Evolutionary conservation across 768 basidiomycete species (phyloP), one percentile per base, ranked within the genome.

Genomic region (Trichaptum fuscoviolaceum): DNA sequence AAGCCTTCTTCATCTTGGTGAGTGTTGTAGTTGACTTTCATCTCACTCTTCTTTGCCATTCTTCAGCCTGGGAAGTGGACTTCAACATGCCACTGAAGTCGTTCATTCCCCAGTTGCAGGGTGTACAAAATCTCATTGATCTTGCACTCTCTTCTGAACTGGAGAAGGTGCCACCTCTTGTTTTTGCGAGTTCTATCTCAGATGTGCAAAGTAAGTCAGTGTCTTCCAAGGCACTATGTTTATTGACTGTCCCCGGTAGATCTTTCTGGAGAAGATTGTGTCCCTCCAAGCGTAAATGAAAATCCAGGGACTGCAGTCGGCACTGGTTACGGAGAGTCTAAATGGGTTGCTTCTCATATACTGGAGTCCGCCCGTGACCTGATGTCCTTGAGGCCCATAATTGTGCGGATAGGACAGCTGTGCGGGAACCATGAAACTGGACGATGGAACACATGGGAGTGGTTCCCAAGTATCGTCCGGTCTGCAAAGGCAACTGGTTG

Each of bases 271-370:
- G n/a, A 60, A 7, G 10, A 20, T 77, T 0, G 34, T 24, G 71
- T 69, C 2, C 77, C 75, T 0, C 78, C 80, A 67, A 58, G 26
- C 0, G 65, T 68, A 8, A 35, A 77, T n/a, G 23, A 68, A 15
- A 71, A 75, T 58, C 69, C 78, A 0, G 65, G 26, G 12, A 65
- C 72, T 27, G 76, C 79, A 0, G 67, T 77, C 20, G 76, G 75
- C 1, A 70, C 73, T 18, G 81, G 81, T 0, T 82, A 82, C 65
- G 70, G 75, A 1, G 76, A 80, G 67, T 78, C 77, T 0, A 83
- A 83, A 71, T 81, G 79, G 75, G 79, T 80, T 2, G 76, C 77
- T 0, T 80, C 81, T 63, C 69, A 72, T 61, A 70, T 82, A 7
- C 70, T 80, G 35, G 35, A 65, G 35, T 24, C 18, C 23, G 70